phyloP scores from a whole-genome alignment of 140 eudicot genomes.

The Senecio squalidus region DNA sequence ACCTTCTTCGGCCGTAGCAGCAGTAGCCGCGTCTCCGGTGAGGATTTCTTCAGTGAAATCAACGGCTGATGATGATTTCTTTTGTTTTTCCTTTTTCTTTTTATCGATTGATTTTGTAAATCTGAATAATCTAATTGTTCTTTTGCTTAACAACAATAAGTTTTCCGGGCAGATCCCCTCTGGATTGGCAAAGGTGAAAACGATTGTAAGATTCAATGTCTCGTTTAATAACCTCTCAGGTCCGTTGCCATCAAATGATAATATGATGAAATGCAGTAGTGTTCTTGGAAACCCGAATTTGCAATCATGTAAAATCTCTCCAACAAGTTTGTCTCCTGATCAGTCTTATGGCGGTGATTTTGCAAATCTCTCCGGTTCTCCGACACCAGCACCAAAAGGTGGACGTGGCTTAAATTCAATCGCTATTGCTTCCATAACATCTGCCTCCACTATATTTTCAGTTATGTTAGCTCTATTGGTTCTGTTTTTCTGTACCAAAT shows the following conservation, averaged over 20 bases:
- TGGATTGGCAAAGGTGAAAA: slow-evolving; percentile 39
- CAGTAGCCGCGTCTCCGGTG: slow-evolving; percentile 34
- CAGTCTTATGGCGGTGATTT: slow-evolving; percentile 37
- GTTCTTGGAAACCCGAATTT: slow-evolving; percentile 36
- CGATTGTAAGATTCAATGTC: slow-evolving; percentile 46
- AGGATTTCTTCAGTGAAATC: slow-evolving; percentile 40
- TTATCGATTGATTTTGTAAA: slow-evolving; percentile 58
- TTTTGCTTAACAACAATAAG: slow-evolving; percentile 59
- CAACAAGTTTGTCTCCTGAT: slow-evolving; percentile 38
- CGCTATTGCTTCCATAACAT: slow-evolving; percentile 72
- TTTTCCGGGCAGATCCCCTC: slow-evolving; percentile 61
- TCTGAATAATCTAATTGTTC: slow-evolving; percentile 44
- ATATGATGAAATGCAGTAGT: slow-evolving; percentile 33
- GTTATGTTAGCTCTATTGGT: slow-evolving; percentile 65
- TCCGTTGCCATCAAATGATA: slow-evolving; percentile 37
- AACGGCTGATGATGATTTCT: slow-evolving; percentile 9
- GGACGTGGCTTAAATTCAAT: slow-evolving; percentile 40
- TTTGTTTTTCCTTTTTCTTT: slow-evolving; percentile 54
- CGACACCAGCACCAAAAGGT: slow-evolving; percentile 14
- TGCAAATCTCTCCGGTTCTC: slow-evolving; percentile 33
- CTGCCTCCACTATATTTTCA: slow-evolving; percentile 73
- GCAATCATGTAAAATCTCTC: slow-evolving; percentile 31
- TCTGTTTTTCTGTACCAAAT: slow-evolving; percentile 54
- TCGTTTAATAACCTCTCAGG: slow-evolving; percentile 81
- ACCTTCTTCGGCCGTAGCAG: slow-evolving; percentile 28